A percentile compares a stretch with the other conserved stretches of the same genome.
These are phyloP conservation scores for Periconia sp. DNA, from an alignment of 2,329 filamentous ascomycete species.

Conservation along the genomic window DNA sequence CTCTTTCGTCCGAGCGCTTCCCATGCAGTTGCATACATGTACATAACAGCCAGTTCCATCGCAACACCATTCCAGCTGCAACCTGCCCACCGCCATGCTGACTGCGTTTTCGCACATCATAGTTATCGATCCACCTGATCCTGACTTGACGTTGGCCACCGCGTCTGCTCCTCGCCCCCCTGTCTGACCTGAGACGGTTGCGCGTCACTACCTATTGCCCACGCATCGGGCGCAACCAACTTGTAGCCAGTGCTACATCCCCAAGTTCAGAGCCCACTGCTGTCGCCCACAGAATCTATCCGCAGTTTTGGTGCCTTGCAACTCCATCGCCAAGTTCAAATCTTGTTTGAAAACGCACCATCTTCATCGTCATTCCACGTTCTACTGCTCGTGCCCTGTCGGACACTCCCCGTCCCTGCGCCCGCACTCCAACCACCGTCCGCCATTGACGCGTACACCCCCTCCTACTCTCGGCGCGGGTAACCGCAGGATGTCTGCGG, in stretches of 20 bases:
- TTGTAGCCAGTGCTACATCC: conserved; percentile 13
- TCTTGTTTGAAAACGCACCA: background rate
- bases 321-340: background rate
- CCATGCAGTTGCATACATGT: too few relatives aligned
- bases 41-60: background rate
- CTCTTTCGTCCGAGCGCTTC: too few relatives aligned
- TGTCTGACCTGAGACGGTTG: conserved; percentile 32
- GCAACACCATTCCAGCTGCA: conserved; percentile 20
- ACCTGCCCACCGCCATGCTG: conserved; percentile 31
- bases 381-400: background rate
- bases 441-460: background rate
- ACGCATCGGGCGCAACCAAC: conserved; percentile 15
- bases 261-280: conserved; percentile 3
- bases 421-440: background rate
- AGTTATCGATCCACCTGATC: conserved; percentile 12
- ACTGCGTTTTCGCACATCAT: conserved; percentile 23
- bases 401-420: background rate
- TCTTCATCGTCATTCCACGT: background rate
- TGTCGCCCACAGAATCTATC: conserved; percentile 6
- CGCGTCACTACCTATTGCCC: conserved; percentile 23
- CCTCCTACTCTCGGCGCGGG: conserved; percentile 23
- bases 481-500: conserved; percentile 43
- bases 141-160: conserved; percentile 12
- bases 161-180: conserved; percentile 2
- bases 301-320: background rate